These are phyloP conservation scores for Goffeauzyma gilvescens DNA, from an alignment of 768 basidiomycete genomes.

Conservation along the genomic window DNA sequence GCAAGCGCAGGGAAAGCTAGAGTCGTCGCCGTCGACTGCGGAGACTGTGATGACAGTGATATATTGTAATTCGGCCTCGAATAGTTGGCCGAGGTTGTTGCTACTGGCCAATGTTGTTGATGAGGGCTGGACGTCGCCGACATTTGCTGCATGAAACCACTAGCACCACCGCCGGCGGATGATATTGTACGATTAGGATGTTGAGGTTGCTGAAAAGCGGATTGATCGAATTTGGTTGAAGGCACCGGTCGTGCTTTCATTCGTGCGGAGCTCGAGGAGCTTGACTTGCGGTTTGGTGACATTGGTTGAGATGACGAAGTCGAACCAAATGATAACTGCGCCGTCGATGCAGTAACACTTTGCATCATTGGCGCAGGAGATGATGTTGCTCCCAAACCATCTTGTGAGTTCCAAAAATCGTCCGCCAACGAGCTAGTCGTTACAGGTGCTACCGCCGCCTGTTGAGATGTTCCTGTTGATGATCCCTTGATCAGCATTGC, in stretches of 20 bases:
- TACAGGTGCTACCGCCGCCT: too few species aligned
- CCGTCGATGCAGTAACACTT: too few species aligned
- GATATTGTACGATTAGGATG: constrained; percentile 1
- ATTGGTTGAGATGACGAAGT: too few species aligned
- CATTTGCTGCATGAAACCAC: neutral
- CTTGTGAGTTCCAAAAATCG: too few species aligned
- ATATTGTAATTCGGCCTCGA: constrained; percentile 26
- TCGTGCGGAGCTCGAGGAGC: constrained; percentile 6
- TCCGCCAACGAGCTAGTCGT: too few species aligned
- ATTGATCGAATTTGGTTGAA: constrained; percentile 20
- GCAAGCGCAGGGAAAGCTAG: neutral
- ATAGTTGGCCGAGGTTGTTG: neutral
- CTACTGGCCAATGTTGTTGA: constrained; percentile 8
- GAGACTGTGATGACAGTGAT: constrained; percentile 18
- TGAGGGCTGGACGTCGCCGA: constrained; percentile 2
- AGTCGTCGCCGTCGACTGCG: neutral
- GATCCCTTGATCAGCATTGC: too few species aligned
- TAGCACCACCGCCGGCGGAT: too few species aligned
- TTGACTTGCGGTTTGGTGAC: too few species aligned
- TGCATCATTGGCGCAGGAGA: too few species aligned
- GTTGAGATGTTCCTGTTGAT: too few species aligned
- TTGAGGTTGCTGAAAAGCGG: constrained; percentile 15
- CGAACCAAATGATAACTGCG: too few species aligned
- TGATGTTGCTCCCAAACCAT: too few species aligned
- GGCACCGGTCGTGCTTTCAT: constrained; percentile 26